Conservation (phyloP, 2,329 filamentous ascomycete species). For the Neonectria ditissima region DNA sequence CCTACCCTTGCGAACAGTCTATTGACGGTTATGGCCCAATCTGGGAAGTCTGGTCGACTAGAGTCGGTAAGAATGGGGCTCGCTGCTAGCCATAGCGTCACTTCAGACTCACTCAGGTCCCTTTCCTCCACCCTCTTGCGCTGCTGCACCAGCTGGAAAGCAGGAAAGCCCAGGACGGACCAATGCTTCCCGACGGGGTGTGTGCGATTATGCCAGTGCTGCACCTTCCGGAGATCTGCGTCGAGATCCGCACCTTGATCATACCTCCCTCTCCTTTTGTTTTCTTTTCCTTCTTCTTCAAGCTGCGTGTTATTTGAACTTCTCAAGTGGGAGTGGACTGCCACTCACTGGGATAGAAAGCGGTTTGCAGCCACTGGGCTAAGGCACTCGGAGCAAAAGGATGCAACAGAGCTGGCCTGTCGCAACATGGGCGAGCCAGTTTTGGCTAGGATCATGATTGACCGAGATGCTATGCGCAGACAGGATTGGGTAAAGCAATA, state of each 20-base stretch:
- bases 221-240: constrained; percentile 22
- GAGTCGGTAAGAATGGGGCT: constrained; percentile 17
- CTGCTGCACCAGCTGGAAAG: background rate
- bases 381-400: constrained; percentile 15
- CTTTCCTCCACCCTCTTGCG: background rate
- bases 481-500: constrained; percentile 38
- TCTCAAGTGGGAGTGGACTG: constrained; percentile 16
- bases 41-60: constrained; percentile 13
- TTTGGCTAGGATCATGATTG: constrained; percentile 26
- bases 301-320: constrained; percentile 4
- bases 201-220: constrained; percentile 33
- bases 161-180: constrained; percentile 7
- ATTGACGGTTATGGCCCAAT: constrained; percentile 26
- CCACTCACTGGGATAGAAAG: constrained; percentile 23
- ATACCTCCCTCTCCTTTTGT: constrained; percentile 9
- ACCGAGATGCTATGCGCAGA: constrained; percentile 36
- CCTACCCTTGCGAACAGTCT: constrained; percentile 8
- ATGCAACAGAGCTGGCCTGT: constrained; percentile 9
- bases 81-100: constrained; percentile 1
- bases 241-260: constrained; percentile 21
- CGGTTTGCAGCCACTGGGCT: constrained; percentile 13
- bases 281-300: constrained; percentile 13
- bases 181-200: background rate
- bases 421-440: constrained; percentile 23
- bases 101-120: constrained; percentile 7